Evolutionary conservation across 2,329 filamentous ascomycete genomes (phyloP).

Genomic region (Colletotrichum neosansevieriae): DNA sequence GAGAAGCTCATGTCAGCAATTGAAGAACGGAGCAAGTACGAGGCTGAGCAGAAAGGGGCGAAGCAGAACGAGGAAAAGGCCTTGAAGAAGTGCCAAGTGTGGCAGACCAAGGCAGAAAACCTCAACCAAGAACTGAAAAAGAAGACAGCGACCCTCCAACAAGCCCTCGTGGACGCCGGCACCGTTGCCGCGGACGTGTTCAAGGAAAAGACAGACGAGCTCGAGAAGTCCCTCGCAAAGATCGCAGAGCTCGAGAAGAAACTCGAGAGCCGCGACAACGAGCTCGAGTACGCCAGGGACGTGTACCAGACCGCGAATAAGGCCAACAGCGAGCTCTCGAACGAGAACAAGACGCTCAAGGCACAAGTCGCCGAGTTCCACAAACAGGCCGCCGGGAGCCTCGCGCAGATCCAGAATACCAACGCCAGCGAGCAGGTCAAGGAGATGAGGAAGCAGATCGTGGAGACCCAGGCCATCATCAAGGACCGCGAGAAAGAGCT

Average conservation of each 20-base stretch:
- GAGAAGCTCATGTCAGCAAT: slow-evolving; percentile 62
- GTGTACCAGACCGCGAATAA: slow-evolving; percentile 71
- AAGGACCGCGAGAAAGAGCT: slow-evolving; percentile 67
- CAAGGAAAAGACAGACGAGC: slow-evolving; percentile 55
- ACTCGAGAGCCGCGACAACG: slow-evolving; percentile 52
- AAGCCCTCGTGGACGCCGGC: slow-evolving; percentile 47
- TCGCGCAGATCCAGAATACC: slow-evolving; percentile 60
- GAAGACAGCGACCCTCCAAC: slow-evolving; percentile 49
- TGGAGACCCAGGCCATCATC: slow-evolving; percentile 56
- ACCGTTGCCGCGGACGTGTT: slow-evolving; percentile 42
- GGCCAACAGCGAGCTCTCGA: slow-evolving; percentile 56
- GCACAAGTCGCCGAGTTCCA: slow-evolving; percentile 55
- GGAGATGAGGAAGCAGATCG: slow-evolving; percentile 53
- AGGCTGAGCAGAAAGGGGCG: slow-evolving; percentile 59
- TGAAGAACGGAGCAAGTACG: slow-evolving; percentile 61
- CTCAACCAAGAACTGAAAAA: slow-evolving; percentile 54
- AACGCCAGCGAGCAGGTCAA: slow-evolving; percentile 54
- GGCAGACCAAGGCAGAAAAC: slow-evolving; percentile 51
- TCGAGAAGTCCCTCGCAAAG: slow-evolving; percentile 55
- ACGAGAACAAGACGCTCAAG: slow-evolving; percentile 61
- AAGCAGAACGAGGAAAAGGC: slow-evolving; percentile 53
- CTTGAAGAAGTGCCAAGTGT: slow-evolving; percentile 52
- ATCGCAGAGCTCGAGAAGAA: slow-evolving; percentile 56
- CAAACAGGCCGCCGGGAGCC: slow-evolving; percentile 58
- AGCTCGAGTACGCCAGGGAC: slow-evolving; percentile 68